A percentile compares a stretch with the other conserved stretches of the same genome.
phyloP scores from a whole-genome alignment of 2,329 filamentous ascomycete genomes.

The Pseudodiploospora longispora region DNA sequence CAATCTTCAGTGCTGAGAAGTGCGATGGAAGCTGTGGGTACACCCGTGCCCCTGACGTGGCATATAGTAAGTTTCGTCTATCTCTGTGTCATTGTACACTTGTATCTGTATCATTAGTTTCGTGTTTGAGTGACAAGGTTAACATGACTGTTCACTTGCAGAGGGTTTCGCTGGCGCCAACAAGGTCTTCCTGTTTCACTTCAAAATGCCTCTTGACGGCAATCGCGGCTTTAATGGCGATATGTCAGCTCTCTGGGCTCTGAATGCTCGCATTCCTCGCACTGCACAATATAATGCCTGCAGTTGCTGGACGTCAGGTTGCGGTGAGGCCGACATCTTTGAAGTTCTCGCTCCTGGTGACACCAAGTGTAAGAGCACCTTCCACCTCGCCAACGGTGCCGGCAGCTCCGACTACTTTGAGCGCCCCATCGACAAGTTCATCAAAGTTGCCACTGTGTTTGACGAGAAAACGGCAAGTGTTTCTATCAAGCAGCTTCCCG shows the following conservation, averaged over 20 bases:
- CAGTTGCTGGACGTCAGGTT: slow-evolving; percentile 62
- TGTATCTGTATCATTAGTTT: neutral
- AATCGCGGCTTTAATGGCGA: slow-evolving; percentile 47
- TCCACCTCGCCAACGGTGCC: slow-evolving; percentile 55
- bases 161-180: slow-evolving; percentile 63
- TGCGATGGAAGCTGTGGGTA: slow-evolving; percentile 37
- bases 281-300: slow-evolving; percentile 63
- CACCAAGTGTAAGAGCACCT: slow-evolving; percentile 59
- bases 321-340: slow-evolving; percentile 69
- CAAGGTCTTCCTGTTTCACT: slow-evolving; percentile 68
- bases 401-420: slow-evolving; percentile 66
- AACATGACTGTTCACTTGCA: slow-evolving; percentile 18
- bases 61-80: slow-evolving; percentile 31
- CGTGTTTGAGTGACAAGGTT: no score
- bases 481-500: slow-evolving; percentile 46
- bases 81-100: neutral
- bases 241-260: slow-evolving; percentile 68
- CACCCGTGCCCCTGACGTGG: slow-evolving; percentile 33
- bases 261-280: slow-evolving; percentile 66
- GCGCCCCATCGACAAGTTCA: slow-evolving; percentile 49
- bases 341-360: slow-evolving; percentile 62
- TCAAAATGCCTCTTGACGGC: slow-evolving; percentile 60
- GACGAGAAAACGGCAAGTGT: slow-evolving; percentile 41
- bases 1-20: slow-evolving; percentile 36
- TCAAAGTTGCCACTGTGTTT: slow-evolving; percentile 60